phyloP scores from a whole-genome alignment of 139 green algal species.

The Chlorella sp. region DNA sequence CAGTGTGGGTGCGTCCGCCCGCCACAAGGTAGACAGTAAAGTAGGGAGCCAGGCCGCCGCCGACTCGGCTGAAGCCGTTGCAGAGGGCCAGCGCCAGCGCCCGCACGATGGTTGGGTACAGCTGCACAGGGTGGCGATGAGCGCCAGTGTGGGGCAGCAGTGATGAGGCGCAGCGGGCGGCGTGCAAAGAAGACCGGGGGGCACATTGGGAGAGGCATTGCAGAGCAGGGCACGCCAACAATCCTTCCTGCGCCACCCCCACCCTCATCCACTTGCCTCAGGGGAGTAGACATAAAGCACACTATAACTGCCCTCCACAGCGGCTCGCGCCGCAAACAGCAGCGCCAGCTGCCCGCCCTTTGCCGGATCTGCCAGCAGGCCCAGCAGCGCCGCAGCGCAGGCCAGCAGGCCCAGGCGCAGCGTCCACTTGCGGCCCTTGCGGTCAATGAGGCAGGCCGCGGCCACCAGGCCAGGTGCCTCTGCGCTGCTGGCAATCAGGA shows the following conservation, averaged over 20 bases:
- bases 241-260: too few relatives aligned
- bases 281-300: constrained; percentile 78
- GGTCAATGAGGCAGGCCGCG: constrained; percentile 33
- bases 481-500: constrained; percentile 52
- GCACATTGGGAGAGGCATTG: too few relatives aligned
- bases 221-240: too few relatives aligned
- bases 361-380: constrained; percentile 1
- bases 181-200: too few relatives aligned
- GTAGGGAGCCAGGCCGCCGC: constrained; percentile 73
- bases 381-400: not conserved
- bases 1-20: constrained; percentile 3
- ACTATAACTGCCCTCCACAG: constrained; percentile 56
- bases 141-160: too few relatives aligned
- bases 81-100: constrained; percentile 71
- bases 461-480: constrained; percentile 47
- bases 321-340: constrained; percentile 65
- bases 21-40: constrained; percentile 69
- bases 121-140: constrained; percentile 17
- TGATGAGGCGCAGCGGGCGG: too few relatives aligned
- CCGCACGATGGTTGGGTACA: constrained; percentile 78
- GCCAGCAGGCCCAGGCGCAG: constrained; percentile 27
- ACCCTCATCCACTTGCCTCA: constrained; percentile 45
- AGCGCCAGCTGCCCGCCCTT: constrained; percentile 34
- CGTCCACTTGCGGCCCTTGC: constrained; percentile 28
- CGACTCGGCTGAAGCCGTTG: constrained; percentile 68